These are phyloP conservation scores for Aspergillus fructus DNA, from an alignment of 2,329 filamentous ascomycete species.

Conservation along the genomic window DNA sequence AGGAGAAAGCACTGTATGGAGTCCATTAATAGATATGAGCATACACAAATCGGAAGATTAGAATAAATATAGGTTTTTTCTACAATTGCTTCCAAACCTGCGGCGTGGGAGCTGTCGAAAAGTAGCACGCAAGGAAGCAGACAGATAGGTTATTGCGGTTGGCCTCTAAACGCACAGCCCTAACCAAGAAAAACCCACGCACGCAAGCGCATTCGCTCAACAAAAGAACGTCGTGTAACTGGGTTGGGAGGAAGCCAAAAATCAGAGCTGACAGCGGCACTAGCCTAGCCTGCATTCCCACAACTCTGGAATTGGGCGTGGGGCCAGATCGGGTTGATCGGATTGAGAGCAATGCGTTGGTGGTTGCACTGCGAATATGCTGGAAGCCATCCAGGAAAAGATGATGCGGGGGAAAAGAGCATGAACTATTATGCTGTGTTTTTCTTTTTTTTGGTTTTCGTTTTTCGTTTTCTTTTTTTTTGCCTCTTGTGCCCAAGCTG, in stretches of 20 bases:
- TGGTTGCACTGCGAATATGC: slow-evolving; percentile 5
- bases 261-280: neutral
- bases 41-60: neutral
- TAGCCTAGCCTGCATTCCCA: neutral
- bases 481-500: neutral
- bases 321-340: neutral
- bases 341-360: neutral
- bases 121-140: neutral
- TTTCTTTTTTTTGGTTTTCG: neutral
- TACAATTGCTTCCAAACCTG: neutral
- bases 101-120: neutral
- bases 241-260: neutral
- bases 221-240: neutral
- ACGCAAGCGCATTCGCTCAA: neutral
- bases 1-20: neutral
- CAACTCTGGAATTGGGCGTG: neutral
- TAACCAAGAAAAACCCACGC: neutral
- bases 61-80: neutral
- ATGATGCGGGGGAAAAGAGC: slow-evolving; percentile 1
- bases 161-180: neutral
- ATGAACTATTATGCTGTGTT: neutral
- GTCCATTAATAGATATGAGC: neutral
- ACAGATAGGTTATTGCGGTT: neutral
- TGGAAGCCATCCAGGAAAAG: slow-evolving; percentile 4
- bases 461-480: neutral